Evolutionary conservation across 768 basidiomycete species (phyloP).

Genomic region (Mycena albidolilacea): DNA sequence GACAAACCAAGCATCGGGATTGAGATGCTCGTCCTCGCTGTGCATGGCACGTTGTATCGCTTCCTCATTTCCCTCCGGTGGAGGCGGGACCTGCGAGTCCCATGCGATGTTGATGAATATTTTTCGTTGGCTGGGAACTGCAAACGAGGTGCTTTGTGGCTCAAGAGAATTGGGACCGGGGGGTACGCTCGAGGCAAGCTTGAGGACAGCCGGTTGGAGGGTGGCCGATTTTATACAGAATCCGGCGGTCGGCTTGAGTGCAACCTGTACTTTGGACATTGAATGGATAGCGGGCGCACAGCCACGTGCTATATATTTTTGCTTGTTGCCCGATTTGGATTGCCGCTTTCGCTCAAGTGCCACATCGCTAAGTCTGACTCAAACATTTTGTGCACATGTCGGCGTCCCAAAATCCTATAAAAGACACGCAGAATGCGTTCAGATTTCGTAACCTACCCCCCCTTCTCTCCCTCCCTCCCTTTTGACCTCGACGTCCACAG

Average conservation of each 20-base stretch:
- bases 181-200: conserved; percentile 33
- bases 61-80: conserved; percentile 73
- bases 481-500: conserved; percentile 47
- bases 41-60: conserved; percentile 71
- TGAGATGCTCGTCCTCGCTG: conserved; percentile 59
- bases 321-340: not conserved
- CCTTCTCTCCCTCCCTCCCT: conserved; percentile 39
- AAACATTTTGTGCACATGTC: conserved; percentile 36
- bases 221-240: conserved; percentile 79
- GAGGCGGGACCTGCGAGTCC: conserved; percentile 77
- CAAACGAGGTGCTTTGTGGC: conserved; percentile 44
- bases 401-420: conserved; percentile 40
- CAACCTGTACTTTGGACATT: conserved; percentile 49
- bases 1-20: conserved; percentile 69
- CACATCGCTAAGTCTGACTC: conserved; percentile 36
- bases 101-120: conserved; percentile 84
- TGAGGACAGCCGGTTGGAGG: conserved; percentile 56
- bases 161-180: conserved; percentile 45
- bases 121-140: conserved; percentile 67
- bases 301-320: not conserved
- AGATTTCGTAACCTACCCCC: conserved; percentile 53
- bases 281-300: not conserved
- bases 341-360: not conserved
- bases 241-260: conserved; percentile 72
- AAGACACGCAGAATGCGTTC: conserved; percentile 44